Evolutionary conservation across 2,329 filamentous ascomycete genomes (phyloP).

Genomic region (Reticulascus tulasneorum): DNA sequence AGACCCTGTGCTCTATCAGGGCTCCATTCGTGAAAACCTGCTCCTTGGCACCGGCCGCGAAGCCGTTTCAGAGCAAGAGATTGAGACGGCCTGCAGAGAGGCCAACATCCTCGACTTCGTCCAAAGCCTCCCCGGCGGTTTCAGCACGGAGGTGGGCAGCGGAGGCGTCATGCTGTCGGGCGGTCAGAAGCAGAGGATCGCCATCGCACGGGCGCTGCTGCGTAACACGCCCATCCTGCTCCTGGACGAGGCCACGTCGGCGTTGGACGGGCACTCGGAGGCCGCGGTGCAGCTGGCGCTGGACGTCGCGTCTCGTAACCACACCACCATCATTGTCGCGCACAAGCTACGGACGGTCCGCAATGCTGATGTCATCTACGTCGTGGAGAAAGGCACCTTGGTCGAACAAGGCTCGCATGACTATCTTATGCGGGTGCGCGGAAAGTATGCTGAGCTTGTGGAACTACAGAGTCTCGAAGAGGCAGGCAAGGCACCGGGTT

Average conservation of each 20-base stretch:
- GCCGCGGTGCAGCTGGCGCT: conserved; percentile 60
- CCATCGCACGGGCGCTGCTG: conserved; percentile 67
- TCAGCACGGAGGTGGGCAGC: conserved; percentile 60
- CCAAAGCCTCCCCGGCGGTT: conserved; percentile 47
- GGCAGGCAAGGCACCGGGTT: no score
- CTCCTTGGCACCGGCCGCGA: conserved; percentile 33
- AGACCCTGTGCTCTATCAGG: conserved; percentile 13
- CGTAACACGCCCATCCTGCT: conserved; percentile 62
- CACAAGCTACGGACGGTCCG: conserved; percentile 46
- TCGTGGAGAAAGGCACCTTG: conserved; percentile 34
- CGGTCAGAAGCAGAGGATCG: conserved; percentile 67
- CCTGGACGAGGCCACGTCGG: conserved; percentile 66
- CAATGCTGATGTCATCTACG: conserved; percentile 25
- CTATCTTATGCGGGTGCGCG: background rate
- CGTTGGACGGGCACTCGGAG: conserved; percentile 62
- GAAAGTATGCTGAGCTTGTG: background rate
- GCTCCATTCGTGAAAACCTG: conserved; percentile 53
- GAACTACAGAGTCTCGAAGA: background rate
- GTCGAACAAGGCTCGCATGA: conserved; percentile 21
- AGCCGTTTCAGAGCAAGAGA: conserved; percentile 28
- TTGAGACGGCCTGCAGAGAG: conserved; percentile 46
- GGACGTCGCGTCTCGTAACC: conserved; percentile 35
- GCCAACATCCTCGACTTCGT: conserved; percentile 56
- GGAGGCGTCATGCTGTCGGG: conserved; percentile 66
- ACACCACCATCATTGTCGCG: conserved; percentile 60